Conservation (phyloP, 805 yeast genomes). For the Candida nonsorbophila region DNA sequence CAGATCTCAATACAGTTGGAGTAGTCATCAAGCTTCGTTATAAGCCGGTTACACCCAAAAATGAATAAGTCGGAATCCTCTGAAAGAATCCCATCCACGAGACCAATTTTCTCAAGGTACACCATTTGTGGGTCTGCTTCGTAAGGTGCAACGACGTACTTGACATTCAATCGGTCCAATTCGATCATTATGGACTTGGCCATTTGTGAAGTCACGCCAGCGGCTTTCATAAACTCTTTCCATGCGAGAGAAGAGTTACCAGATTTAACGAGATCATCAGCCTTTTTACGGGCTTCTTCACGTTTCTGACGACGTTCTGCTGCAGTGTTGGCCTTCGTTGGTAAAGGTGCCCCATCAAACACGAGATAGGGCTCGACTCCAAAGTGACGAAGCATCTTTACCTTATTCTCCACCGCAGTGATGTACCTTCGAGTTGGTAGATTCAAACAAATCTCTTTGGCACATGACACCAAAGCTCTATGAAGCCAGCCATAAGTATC, state of each 20-base stretch:
- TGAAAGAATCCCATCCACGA: slow-evolving; percentile 80
- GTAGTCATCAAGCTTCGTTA: slow-evolving; percentile 79
- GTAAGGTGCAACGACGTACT: slow-evolving; percentile 90
- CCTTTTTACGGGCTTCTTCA: slow-evolving; percentile 51
- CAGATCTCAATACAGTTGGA: slow-evolving; percentile 68
- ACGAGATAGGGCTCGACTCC: slow-evolving; percentile 82
- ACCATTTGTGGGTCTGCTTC: slow-evolving; percentile 99
- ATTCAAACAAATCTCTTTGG: slow-evolving; percentile 71
- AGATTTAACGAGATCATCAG: slow-evolving; percentile 41
- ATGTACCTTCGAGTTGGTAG: slow-evolving; percentile 69
- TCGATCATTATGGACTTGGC: slow-evolving; percentile 79
- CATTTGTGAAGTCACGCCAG: slow-evolving; percentile 86
- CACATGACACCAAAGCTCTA: slow-evolving; percentile 75
- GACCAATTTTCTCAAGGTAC: slow-evolving; percentile 66
- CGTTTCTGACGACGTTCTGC: slow-evolving; percentile 55
- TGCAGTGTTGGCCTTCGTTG: slow-evolving; percentile 74
- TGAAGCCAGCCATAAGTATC: slow-evolving; percentile 98
- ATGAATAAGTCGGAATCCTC: slow-evolving; percentile 92
- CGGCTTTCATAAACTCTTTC: slow-evolving; percentile 68
- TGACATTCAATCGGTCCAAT: slow-evolving; percentile 51
- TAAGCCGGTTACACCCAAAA: slow-evolving; percentile 73
- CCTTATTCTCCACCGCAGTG: slow-evolving; percentile 60
- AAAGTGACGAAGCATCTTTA: slow-evolving; percentile 59
- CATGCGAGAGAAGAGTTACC: slow-evolving; percentile 61
- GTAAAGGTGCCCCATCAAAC: slow-evolving; percentile 87